Evolutionary conservation across 2,329 filamentous ascomycete species (phyloP), one percentile per base, ranked within the genome.

Genomic region (Saccharata proteae): DNA sequence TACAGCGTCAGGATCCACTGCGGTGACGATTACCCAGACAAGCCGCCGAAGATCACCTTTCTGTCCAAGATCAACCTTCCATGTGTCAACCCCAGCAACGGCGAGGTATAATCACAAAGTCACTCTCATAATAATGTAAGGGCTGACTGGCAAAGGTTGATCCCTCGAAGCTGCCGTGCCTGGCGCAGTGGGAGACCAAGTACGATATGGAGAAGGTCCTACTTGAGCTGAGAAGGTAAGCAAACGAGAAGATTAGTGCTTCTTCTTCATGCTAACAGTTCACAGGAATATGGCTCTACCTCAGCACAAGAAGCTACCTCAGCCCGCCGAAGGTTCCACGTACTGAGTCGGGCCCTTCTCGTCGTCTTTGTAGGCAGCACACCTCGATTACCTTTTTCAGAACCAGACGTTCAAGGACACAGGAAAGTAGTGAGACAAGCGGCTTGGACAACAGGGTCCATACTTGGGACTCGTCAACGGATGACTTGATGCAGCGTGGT

Each of bases 1-100:
- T 98, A 98, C 69, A 92, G 84, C 45, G 72, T 98, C 48, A 92
- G 88, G 61, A 93, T 98, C 65, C 80, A 93, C 64, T 98, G 90
- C 64, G 86, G 85, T 40, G 69, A 76, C 29, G 67, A 81, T 36
- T 98, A 98, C 57, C 90, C 90, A 31, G 85, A 93, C 54, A 66
- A 73, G 40, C 90, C 90, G 26, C 90, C 90, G 0, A 76, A 79
- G 30, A 82, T 98, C 49, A 77, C 88, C 50, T 98, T 98, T 60
- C 76, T 90, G 47, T 93, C 81, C 48, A 81, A 84, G 59, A 79
- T 98, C 62, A 94, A 96, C 62, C 72, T 96, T n/a, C 90, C 90
- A 16, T 93, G 88, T 49, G 90, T 98, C 31, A 80, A 88, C 59
- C 66, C 70, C 40, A 71, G 66, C 44, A 80, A 80, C 41, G 90